A percentile compares a stretch with the other conserved stretches of the same genome.
Evolutionary conservation across 257 asterid species (phyloP).

Genomic region (Solanum okadae): DNA sequence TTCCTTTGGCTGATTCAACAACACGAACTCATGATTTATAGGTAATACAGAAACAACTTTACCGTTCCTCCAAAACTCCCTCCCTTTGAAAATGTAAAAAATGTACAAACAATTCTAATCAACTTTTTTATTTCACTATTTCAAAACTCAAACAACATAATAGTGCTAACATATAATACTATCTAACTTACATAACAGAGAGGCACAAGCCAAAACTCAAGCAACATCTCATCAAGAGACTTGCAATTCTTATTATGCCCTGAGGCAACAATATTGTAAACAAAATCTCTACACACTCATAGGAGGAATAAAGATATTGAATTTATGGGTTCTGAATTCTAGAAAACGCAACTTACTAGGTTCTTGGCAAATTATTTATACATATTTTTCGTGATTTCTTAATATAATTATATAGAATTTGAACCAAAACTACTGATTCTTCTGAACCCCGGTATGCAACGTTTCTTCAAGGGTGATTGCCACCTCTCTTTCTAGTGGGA

Average conservation of each 20-base stretch:
- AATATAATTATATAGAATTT: background rate
- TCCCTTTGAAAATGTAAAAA: background rate
- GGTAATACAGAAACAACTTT: background rate
- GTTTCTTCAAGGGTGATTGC: conserved; percentile 32
- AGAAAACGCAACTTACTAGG: background rate
- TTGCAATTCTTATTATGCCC: background rate
- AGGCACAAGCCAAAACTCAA: background rate
- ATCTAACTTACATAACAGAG: background rate
- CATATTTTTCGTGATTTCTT: background rate
- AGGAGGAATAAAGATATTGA: background rate
- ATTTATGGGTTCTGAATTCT: background rate
- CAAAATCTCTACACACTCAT: background rate
- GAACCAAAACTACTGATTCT: background rate
- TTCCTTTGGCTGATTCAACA: accelerated
- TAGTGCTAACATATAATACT: background rate
- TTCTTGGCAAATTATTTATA: background rate
- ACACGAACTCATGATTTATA: accelerated
- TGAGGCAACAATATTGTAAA: background rate
- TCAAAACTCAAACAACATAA: background rate
- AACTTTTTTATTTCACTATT: background rate
- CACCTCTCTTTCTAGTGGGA: conserved; percentile 60
- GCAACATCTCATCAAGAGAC: background rate
- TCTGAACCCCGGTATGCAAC: accelerated
- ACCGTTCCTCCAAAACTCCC: accelerated
- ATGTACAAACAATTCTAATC: background rate